phyloP scores from a whole-genome alignment of 108 stramenopile genomes.

The Skeletonema costatum region DNA sequence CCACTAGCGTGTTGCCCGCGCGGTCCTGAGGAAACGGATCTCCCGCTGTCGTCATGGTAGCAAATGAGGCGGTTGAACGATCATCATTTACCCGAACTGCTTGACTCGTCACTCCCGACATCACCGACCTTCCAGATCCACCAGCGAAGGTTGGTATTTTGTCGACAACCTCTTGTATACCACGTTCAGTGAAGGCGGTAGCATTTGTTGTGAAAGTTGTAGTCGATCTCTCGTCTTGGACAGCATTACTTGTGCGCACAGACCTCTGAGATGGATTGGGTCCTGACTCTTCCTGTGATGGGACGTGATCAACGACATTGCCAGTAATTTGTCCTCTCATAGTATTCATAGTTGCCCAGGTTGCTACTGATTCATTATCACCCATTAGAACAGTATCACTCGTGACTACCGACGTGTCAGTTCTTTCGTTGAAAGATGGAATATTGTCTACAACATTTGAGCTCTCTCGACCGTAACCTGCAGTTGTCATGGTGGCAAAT shows the following conservation, averaged over 20 bases:
- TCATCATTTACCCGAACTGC: slow-evolving; percentile 38
- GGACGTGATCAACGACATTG: slow-evolving; percentile 27
- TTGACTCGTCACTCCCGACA: slow-evolving; percentile 41
- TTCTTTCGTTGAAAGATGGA: slow-evolving; percentile 21
- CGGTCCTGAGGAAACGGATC: slow-evolving; percentile 12
- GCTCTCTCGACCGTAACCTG: slow-evolving; percentile 21
- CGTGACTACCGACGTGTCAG: slow-evolving; percentile 8
- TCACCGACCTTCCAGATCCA: slow-evolving; percentile 35
- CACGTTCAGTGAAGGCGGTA: slow-evolving; percentile 15
- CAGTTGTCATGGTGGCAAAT: slow-evolving; percentile 45
- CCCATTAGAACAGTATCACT: slow-evolving; percentile 31
- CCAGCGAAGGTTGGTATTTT: slow-evolving; percentile 44
- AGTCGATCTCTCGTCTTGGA: slow-evolving; percentile 33
- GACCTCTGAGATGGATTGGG: slow-evolving; percentile 1
- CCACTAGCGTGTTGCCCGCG: slow-evolving; percentile 2
- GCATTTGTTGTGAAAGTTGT: slow-evolving; percentile 34
- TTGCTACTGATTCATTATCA: slow-evolving; percentile 31
- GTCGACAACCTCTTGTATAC: slow-evolving; percentile 43
- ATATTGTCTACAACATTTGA: slow-evolving; percentile 35
- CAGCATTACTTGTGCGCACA: slow-evolving; percentile 26
- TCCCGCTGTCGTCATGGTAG: slow-evolving; percentile 41
- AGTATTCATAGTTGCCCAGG: slow-evolving; percentile 47
- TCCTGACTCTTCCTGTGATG: neutral
- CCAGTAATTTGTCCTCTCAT: slow-evolving; percentile 30
- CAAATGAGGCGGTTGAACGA: slow-evolving; percentile 34